Percentiles rank a stretch among this genome's conserved stretches.
Evolutionary conservation across 2,329 filamentous ascomycete genomes (phyloP).

Genomic region (Xylariaceae sp.): DNA sequence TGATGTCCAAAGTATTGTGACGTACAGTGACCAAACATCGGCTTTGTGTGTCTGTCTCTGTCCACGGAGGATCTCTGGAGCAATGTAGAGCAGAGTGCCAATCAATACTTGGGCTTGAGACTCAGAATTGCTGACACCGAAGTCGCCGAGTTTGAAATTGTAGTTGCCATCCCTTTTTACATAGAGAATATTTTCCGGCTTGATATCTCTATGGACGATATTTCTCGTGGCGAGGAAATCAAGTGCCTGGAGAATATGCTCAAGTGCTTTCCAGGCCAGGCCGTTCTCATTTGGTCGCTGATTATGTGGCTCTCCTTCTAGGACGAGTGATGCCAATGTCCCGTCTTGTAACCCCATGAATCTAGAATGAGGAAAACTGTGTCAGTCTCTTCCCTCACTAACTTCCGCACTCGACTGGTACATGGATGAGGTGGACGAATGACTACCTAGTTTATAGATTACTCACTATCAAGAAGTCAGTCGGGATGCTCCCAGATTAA

Average conservation of each 20-base stretch:
- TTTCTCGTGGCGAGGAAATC: slow-evolving; percentile 14
- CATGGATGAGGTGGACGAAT: too few species aligned
- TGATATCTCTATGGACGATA: slow-evolving; percentile 23
- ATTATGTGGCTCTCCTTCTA: background rate
- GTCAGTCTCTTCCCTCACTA: too few species aligned
- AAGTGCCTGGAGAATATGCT: slow-evolving; percentile 22
- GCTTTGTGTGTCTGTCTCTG: background rate
- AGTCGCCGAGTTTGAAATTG: slow-evolving; percentile 11
- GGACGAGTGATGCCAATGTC: background rate
- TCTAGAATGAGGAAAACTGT: too few species aligned
- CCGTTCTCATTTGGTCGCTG: background rate
- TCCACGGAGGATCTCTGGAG: slow-evolving; percentile 10
- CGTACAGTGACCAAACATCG: background rate
- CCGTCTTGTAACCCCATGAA: background rate
- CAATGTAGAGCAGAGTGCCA: slow-evolving; percentile 15
- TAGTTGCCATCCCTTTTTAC: background rate
- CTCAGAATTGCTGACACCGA: slow-evolving; percentile 2
- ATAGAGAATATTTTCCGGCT: slow-evolving; percentile 23
- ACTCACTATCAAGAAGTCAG: too few species aligned
- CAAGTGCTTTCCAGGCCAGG: background rate
- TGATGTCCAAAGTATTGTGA: background rate
- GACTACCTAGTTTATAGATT: too few species aligned
- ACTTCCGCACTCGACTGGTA: too few species aligned
- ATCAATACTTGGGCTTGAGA: background rate
- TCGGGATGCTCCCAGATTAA: too few species aligned